Evolutionary conservation across 139 green algal species (phyloP).

Genomic region (Edaphochlamys debaryana): DNA sequence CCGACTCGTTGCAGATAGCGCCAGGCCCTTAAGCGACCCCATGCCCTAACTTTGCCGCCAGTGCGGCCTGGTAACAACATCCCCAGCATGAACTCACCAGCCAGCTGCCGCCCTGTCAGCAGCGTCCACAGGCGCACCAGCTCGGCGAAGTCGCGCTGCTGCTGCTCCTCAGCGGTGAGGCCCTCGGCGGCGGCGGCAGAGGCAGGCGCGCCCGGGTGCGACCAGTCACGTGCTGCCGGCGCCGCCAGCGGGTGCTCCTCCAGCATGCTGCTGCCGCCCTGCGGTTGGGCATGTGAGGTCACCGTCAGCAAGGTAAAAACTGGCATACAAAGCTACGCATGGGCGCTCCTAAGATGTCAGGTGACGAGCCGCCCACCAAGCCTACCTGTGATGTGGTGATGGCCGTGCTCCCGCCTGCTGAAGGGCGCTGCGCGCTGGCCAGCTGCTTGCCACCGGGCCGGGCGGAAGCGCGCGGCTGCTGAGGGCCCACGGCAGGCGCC

Average conservation of each 20-base stretch:
- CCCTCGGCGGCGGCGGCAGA: background rate
- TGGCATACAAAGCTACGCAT: background rate
- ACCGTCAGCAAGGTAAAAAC: background rate
- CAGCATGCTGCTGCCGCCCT: background rate
- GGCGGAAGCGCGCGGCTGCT: no score
- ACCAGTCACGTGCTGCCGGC: background rate
- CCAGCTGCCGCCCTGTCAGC: conserved; percentile 15
- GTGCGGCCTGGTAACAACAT: background rate
- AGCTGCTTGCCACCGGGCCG: background rate
- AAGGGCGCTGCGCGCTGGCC: background rate
- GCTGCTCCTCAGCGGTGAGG: background rate
- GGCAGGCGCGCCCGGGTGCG: background rate
- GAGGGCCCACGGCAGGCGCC: background rate
- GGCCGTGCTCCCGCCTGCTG: background rate
- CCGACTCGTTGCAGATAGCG: background rate
- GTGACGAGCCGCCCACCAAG: no score
- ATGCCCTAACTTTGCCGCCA: no score
- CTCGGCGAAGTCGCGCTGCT: conserved; percentile 28
- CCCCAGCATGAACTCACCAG: no score
- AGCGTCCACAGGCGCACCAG: conserved; percentile 34
- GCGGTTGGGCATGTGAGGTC: no score
- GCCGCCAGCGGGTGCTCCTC: conserved; percentile 27
- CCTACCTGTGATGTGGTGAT: background rate
- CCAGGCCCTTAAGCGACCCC: background rate
- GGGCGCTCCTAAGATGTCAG: no score